phyloP scores from a whole-genome alignment of 371 early-diverging fungal genomes.

The Mortierella sp. region DNA sequence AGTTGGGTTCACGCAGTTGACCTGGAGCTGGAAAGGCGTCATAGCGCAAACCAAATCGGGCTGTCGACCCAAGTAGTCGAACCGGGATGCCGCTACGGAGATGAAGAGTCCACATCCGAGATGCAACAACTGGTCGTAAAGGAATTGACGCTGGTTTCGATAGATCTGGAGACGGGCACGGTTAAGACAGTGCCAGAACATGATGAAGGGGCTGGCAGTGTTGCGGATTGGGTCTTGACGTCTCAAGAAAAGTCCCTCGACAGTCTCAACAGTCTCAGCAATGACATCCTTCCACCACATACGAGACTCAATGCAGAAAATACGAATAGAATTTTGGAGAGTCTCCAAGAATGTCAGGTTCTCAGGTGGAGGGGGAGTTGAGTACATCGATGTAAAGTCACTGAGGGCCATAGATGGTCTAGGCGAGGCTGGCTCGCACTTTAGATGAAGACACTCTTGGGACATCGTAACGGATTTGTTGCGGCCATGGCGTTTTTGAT shows the following conservation, averaged over 20 bases:
- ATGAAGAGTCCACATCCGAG: slow-evolving; percentile 63
- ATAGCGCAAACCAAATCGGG: slow-evolving; percentile 58
- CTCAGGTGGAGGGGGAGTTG: slow-evolving; percentile 41
- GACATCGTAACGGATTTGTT: slow-evolving; percentile 46
- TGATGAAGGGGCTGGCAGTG: slow-evolving; percentile 53
- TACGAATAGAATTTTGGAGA: slow-evolving; percentile 18
- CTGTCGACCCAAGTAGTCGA: slow-evolving; percentile 60
- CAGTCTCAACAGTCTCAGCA: slow-evolving; percentile 43
- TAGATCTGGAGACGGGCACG: slow-evolving; percentile 64
- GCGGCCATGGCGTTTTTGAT: slow-evolving; percentile 9
- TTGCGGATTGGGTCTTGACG: slow-evolving; percentile 59
- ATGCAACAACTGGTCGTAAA: slow-evolving; percentile 67
- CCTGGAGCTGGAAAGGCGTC: slow-evolving; percentile 58
- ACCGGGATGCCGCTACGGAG: slow-evolving; percentile 53
- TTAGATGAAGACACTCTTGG: slow-evolving; percentile 10
- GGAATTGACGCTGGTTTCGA: slow-evolving; percentile 57
- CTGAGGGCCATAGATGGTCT: slow-evolving; percentile 42
- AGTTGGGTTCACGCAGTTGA: slow-evolving; percentile 34
- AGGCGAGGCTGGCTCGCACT: slow-evolving; percentile 18
- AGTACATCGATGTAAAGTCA: slow-evolving; percentile 42
- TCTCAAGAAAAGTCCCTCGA: slow-evolving; percentile 36
- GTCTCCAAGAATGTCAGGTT: slow-evolving; percentile 61
- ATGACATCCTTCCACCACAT: slow-evolving; percentile 53
- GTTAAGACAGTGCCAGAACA: slow-evolving; percentile 56
- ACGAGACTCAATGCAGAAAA: slow-evolving; percentile 39